phyloP scores from a whole-genome alignment of 2,329 filamentous ascomycete genomes.

The Aureobasidium mangrovei region DNA sequence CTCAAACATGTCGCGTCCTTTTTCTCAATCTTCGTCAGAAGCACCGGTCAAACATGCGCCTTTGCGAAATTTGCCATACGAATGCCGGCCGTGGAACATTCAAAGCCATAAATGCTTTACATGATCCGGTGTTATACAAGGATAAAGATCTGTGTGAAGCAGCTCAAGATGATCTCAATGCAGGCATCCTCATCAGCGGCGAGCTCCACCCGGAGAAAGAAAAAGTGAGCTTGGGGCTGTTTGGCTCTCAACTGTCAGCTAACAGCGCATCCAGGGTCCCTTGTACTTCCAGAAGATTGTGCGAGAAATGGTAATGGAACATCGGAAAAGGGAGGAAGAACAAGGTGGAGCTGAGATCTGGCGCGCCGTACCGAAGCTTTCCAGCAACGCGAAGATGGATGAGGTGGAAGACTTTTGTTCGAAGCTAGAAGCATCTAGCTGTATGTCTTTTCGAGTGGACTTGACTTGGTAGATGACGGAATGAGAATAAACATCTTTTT shows the following conservation, averaged over 20 bases:
- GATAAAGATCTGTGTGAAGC: conserved; percentile 51
- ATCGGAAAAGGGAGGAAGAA: conserved; percentile 22
- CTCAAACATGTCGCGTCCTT: background rate
- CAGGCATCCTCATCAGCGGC: conserved; percentile 46
- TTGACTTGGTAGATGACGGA: background rate
- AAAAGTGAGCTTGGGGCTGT: conserved; percentile 18
- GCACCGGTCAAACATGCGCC: background rate
- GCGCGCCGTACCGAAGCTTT: conserved; percentile 16
- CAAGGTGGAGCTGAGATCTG: conserved; percentile 20
- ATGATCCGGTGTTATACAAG: conserved; percentile 47
- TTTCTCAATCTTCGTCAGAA: background rate
- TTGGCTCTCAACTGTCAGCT: background rate
- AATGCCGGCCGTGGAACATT: conserved; percentile 39
- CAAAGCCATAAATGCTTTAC: conserved; percentile 46
- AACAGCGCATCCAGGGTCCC: background rate
- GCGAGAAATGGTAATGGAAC: conserved; percentile 20
- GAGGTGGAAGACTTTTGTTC: background rate
- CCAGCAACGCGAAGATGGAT: background rate
- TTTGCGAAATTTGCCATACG: conserved; percentile 24
- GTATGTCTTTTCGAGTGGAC: background rate
- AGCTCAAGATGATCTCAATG: conserved; percentile 45
- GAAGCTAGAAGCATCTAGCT: background rate
- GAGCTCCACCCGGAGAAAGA: conserved; percentile 49
- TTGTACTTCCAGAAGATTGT: conserved; percentile 16
- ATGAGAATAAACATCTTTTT: background rate